A percentile compares a stretch with the other conserved stretches of the same genome.
phyloP scores from a whole-genome alignment of 2,329 filamentous ascomycete genomes.

The Pestalotiopsis fici region DNA sequence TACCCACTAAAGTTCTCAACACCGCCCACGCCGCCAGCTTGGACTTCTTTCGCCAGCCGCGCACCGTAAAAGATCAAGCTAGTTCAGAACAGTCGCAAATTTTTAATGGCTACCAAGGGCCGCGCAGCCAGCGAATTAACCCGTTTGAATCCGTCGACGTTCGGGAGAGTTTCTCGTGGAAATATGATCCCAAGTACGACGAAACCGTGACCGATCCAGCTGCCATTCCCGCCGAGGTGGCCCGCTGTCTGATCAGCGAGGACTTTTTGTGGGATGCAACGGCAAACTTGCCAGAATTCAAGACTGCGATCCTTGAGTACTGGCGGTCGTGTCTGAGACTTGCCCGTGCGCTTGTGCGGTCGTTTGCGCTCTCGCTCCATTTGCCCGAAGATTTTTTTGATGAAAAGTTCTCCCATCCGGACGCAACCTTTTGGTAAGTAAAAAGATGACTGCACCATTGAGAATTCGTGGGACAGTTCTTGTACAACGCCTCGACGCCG shows the following conservation, averaged over 20 bases:
- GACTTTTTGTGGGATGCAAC: conserved; percentile 26
- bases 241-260: conserved; percentile 11
- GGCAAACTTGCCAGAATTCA: conserved; percentile 32
- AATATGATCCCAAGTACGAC: conserved; percentile 30
- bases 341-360: conserved; percentile 36
- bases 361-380: conserved; percentile 41
- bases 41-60: conserved; percentile 25
- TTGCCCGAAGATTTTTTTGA: conserved; percentile 42
- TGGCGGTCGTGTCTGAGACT: conserved; percentile 35
- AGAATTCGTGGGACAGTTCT: too few relatives aligned
- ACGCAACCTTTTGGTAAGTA: conserved; percentile 38
- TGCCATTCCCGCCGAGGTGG: conserved; percentile 10
- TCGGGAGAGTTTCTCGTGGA: conserved; percentile 35
- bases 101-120: conserved; percentile 40
- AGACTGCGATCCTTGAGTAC: conserved; percentile 34
- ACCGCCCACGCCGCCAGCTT: conserved; percentile 22
- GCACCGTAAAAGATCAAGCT: conserved; percentile 22
- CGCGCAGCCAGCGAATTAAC: conserved; percentile 25
- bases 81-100: conserved; percentile 36
- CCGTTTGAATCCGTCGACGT: conserved; percentile 26
- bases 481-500: too few relatives aligned
- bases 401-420: conserved; percentile 29
- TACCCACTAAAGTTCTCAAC: conserved; percentile 28
- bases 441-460: too few relatives aligned
- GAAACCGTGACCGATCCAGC: conserved; percentile 29